Evolutionary conservation across 441 rosid species (phyloP).

Genomic region (Bruguiera hainesii): DNA sequence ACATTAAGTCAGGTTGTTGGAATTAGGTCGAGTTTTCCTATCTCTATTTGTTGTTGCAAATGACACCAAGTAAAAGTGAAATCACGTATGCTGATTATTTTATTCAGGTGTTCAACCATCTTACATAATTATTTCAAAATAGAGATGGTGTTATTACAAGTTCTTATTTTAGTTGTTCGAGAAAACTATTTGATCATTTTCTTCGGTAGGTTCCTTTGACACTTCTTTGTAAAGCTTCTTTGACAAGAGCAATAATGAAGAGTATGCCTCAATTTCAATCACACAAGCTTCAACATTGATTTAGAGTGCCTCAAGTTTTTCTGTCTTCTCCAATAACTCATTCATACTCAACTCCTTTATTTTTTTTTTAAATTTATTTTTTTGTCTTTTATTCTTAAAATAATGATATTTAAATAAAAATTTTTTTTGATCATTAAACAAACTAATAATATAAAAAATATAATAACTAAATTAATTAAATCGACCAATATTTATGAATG

Average conservation of each 20-base stretch:
- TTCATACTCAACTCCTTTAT: background rate
- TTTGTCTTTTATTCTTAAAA: too few relatives aligned
- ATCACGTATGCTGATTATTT: background rate
- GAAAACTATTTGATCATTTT: background rate
- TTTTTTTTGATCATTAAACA: too few relatives aligned
- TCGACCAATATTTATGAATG: too few relatives aligned
- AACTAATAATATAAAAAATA: too few relatives aligned
- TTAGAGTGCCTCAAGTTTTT: conserved; percentile 12
- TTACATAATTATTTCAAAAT: too few relatives aligned
- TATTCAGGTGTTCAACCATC: background rate
- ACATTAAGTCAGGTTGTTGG: background rate
- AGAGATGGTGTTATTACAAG: background rate
- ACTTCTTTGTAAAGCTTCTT: background rate
- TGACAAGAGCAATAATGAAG: conserved; percentile 18
- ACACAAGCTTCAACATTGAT: background rate
- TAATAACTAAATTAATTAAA: too few relatives aligned
- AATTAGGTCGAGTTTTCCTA: background rate
- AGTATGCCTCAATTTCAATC: conserved; percentile 23
- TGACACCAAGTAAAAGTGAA: background rate
- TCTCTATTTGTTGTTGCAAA: background rate
- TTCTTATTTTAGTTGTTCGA: background rate
- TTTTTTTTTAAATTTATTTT: too few relatives aligned
- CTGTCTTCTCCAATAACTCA: conserved; percentile 7
- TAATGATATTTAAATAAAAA: too few relatives aligned
- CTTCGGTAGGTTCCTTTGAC: conserved; percentile 2